phyloP scores from a whole-genome alignment of 2,329 filamentous ascomycete genomes.

The Nothophaeocryptopus gaeumannii region DNA sequence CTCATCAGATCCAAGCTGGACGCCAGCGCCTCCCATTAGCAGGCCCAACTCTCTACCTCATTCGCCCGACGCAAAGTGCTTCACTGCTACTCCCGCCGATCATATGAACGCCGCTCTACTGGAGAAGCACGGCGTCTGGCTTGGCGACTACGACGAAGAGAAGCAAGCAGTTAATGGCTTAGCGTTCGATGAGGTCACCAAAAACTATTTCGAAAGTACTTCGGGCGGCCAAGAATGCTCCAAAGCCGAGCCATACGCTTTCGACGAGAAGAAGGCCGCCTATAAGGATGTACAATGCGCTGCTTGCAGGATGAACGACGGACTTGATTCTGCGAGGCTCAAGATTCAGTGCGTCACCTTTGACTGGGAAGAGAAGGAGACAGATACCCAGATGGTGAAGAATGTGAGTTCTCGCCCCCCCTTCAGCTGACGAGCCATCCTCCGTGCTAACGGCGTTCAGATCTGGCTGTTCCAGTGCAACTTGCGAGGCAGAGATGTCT shows the following conservation, averaged over 20 bases:
- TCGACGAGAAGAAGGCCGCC: conserved; percentile 2
- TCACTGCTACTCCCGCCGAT: neutral
- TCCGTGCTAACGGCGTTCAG: neutral
- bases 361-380: conserved; percentile 1
- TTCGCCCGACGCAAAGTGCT: neutral
- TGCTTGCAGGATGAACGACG: neutral
- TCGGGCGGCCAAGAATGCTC: neutral
- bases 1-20: conserved; percentile 1
- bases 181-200: conserved; percentile 1
- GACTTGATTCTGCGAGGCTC: neutral
- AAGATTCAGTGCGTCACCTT: conserved; percentile 2
- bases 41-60: too few species aligned
- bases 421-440: neutral
- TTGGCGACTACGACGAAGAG: conserved; percentile 5
- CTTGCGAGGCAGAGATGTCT: conserved; percentile 1
- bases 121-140: conserved; percentile 8
- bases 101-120: conserved; percentile 4
- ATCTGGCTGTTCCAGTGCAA: conserved; percentile 6
- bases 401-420: conserved; percentile 3
- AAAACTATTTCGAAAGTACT: conserved; percentile 3
- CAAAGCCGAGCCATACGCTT: conserved; percentile 5
- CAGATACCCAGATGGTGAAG: conserved; percentile 2
- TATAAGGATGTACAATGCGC: conserved; percentile 1
- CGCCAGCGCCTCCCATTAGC: neutral
- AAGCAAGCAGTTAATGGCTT: conserved; percentile 1